Percentiles rank a stretch among this genome's conserved stretches.
Evolutionary conservation across 2,329 filamentous ascomycete species (phyloP).

Genomic region (Ophiostoma sp.): DNA sequence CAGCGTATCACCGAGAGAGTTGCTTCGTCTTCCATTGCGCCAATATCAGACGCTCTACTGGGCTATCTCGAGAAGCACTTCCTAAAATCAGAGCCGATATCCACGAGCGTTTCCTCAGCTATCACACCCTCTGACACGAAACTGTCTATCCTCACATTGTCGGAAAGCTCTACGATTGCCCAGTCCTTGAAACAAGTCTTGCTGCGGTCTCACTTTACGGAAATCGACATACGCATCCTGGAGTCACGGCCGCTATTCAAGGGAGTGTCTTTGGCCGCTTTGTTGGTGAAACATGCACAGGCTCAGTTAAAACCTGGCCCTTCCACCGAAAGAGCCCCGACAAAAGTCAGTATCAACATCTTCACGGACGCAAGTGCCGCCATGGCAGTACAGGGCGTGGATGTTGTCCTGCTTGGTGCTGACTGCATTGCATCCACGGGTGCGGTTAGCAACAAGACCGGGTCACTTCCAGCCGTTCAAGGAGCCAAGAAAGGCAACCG

Average conservation of each 20-base stretch:
- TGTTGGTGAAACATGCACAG: conserved; percentile 36
- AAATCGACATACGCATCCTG: conserved; percentile 59
- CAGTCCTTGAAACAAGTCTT: conserved; percentile 49
- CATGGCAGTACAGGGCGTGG: conserved; percentile 51
- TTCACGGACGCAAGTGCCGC: conserved; percentile 62
- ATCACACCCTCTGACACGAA: conserved; percentile 18
- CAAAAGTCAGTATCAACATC: conserved; percentile 45
- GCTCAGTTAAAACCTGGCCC: background rate
- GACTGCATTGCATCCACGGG: conserved; percentile 60
- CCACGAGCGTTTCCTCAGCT: background rate
- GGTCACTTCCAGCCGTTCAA: conserved; percentile 60
- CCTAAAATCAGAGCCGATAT: background rate
- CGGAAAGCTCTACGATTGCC: conserved; percentile 62
- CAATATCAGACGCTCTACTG: conserved; percentile 38
- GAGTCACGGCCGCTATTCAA: conserved; percentile 69
- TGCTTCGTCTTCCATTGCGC: conserved; percentile 30
- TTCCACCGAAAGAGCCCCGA: background rate
- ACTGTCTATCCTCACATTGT: conserved; percentile 60
- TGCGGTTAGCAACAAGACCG: conserved; percentile 66
- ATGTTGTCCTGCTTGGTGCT: conserved; percentile 63
- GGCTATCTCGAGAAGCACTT: conserved; percentile 41
- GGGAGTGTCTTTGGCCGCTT: conserved; percentile 58
- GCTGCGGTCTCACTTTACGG: conserved; percentile 36
- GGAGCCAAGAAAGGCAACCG: conserved; percentile 48
- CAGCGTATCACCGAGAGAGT: conserved; percentile 30